Evolutionary conservation across 1,284 basidiomycete species (phyloP).

Genomic region (Cryptococcus sp.): DNA sequence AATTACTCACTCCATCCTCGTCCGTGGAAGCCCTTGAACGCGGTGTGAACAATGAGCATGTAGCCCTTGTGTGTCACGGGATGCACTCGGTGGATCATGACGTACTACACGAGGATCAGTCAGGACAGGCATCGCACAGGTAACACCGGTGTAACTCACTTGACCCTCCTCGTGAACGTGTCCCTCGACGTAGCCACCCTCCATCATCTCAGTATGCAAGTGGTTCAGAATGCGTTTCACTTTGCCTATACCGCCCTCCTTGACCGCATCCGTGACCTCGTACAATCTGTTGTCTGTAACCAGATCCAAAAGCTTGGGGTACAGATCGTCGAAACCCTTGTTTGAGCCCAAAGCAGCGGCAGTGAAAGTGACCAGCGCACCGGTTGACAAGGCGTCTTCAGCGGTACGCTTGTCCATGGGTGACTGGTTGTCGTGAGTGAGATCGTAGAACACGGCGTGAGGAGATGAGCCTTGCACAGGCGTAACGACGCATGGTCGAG

Average conservation of each 20-base stretch:
- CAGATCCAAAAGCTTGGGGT: conserved; percentile 83
- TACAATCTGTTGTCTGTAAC: conserved; percentile 81
- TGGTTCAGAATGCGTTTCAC: conserved; percentile 83
- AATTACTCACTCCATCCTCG: conserved; percentile 67
- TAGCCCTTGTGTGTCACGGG: conserved; percentile 89
- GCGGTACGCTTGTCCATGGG: conserved; percentile 83
- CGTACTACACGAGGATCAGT: conserved; percentile 65
- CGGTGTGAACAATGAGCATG: conserved; percentile 83
- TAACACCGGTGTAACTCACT: conserved; percentile 57
- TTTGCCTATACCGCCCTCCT: conserved; percentile 62
- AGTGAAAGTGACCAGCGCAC: conserved; percentile 82
- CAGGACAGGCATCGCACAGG: background rate
- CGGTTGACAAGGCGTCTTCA: conserved; percentile 89
- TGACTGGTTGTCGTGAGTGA: conserved; percentile 95
- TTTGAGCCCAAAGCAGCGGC: conserved; percentile 84
- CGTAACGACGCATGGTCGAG: conserved; percentile 69
- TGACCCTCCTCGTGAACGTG: conserved; percentile 94
- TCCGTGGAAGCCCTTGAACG: conserved; percentile 79
- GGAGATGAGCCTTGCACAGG: conserved; percentile 80
- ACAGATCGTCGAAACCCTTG: conserved; percentile 95
- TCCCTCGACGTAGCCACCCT: conserved; percentile 78
- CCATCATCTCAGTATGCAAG: conserved; percentile 84
- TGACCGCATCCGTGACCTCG: conserved; percentile 60
- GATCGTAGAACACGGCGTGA: conserved; percentile 88
- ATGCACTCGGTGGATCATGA: conserved; percentile 84